A percentile compares a stretch with the other conserved stretches of the same genome.
Conservation (phyloP, 2,329 filamentous ascomycete species). For the Hymenoscyphus scutula region DNA sequence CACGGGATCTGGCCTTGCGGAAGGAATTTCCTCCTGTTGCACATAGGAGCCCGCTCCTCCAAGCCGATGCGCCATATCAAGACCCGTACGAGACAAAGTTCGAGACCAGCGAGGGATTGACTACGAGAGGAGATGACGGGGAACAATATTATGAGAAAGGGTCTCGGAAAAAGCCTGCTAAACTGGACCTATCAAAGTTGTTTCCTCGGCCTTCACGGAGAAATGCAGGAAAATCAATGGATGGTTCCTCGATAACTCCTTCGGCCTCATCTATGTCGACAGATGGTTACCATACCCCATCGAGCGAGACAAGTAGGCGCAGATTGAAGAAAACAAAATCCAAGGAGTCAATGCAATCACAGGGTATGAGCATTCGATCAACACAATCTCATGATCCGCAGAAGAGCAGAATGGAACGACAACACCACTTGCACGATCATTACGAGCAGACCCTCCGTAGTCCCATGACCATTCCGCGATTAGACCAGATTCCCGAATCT, state of each 20-base stretch:
- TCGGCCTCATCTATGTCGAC: conserved; percentile 25
- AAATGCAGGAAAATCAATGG: conserved; percentile 19
- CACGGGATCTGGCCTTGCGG: conserved; percentile 39
- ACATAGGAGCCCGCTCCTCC: conserved; percentile 28
- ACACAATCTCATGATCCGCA: conserved; percentile 22
- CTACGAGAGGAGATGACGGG: background rate
- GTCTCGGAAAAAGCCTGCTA: conserved; percentile 32
- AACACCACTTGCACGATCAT: conserved; percentile 28
- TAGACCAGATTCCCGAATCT: conserved; percentile 31
- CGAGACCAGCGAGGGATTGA: conserved; percentile 11
- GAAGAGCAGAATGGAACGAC: conserved; percentile 17
- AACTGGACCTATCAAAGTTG: conserved; percentile 33
- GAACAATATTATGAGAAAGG: conserved; percentile 15
- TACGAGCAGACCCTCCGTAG: conserved; percentile 26
- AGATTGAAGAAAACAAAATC: conserved; percentile 29
- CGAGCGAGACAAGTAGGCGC: conserved; percentile 17
- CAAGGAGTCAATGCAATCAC: conserved; percentile 32
- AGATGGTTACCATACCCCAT: conserved; percentile 14
- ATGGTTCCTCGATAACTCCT: conserved; percentile 15
- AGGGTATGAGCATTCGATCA: conserved; percentile 27
- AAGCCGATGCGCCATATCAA: conserved; percentile 24
- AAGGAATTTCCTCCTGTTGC: conserved; percentile 38
- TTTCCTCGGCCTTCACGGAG: conserved; percentile 29
- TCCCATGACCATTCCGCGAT: conserved; percentile 22
- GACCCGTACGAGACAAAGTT: conserved; percentile 28